phyloP scores from a whole-genome alignment of 2,329 filamentous ascomycete genomes.

The Huntiella bhutanensis region DNA sequence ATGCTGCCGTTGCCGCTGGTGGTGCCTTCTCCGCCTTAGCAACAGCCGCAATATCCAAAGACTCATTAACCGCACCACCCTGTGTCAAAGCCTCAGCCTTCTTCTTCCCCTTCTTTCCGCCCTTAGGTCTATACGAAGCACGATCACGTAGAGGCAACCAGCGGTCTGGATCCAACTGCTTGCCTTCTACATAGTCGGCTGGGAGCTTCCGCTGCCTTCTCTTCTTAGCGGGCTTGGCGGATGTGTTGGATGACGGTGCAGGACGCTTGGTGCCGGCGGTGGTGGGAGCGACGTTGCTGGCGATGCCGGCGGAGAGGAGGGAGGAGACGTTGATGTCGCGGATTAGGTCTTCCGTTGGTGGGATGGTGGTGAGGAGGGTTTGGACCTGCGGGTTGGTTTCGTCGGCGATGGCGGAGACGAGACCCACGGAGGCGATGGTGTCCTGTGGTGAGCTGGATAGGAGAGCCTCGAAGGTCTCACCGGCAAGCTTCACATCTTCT shows the following conservation, averaged over 20 bases:
- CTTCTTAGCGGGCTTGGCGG: conserved; percentile 26
- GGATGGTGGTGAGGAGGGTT: conserved; percentile 35
- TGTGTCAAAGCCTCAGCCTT: conserved; percentile 63
- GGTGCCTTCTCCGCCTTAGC: conserved; percentile 45
- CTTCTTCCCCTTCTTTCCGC: conserved; percentile 73
- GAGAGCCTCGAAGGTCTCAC: conserved; percentile 60
- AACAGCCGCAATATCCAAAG: conserved; percentile 40
- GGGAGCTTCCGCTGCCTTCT: conserved; percentile 46
- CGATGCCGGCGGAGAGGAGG: conserved; percentile 48
- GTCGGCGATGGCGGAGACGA: conserved; percentile 65
- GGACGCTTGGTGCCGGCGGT: conserved; percentile 28
- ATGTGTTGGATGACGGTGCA: conserved; percentile 15
- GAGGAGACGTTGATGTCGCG: conserved; percentile 38
- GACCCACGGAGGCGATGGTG: conserved; percentile 54
- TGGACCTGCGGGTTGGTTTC: conserved; percentile 36
- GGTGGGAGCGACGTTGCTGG: conserved; percentile 22
- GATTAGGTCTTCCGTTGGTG: conserved; percentile 42
- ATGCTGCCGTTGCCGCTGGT: conserved; percentile 12
- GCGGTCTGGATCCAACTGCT: conserved; percentile 71
- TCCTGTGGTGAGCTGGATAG: conserved; percentile 48
- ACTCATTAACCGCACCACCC: conserved; percentile 59
- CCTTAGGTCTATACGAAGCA: conserved; percentile 75
- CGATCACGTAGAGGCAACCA: conserved; percentile 86
- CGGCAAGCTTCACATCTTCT: conserved; percentile 50
- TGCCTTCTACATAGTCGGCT: conserved; percentile 57